Evolutionary conservation across 306 rosid species (phyloP), one percentile per base, ranked within the genome.

Genomic region (Morella rubra): DNA sequence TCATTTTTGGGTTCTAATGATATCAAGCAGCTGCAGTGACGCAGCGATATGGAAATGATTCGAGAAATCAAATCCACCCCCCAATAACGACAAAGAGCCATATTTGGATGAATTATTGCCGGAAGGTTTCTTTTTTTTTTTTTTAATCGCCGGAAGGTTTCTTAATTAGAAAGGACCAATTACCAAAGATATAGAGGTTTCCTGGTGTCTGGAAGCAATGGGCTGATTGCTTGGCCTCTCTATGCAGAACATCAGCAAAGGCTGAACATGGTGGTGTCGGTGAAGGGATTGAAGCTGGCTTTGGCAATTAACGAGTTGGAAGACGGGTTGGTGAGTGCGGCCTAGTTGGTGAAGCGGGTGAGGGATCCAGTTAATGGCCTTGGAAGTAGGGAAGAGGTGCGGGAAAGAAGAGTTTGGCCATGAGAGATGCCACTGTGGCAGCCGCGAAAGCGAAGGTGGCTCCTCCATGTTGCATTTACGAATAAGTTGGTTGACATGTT

Each of bases 191-290:
- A 1, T 24, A 24, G 1, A 24, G 27, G 27, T 24, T 24, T n/a
- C n/a, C n/a, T n/a, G n/a, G n/a, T n/a, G n/a, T n/a, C n/a, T n/a
- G n/a, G n/a, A n/a, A n/a, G n/a, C n/a, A n/a, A n/a, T n/a, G n/a
- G n/a, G n/a, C n/a, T 84, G 87, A 52, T 80, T 55, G 77, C 77
- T 2, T 84, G 87, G 87, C 87, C 84, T n/a, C 10, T 84, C 32
- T 84, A 76, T 11, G 84, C 82, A 2, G 82, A 84, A n/a, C n/a
- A n/a, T n/a, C n/a, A n/a, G 51, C 84, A 84, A 51, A 80, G 65
- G 79, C 1, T 84, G 67, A 84, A 76, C 37, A 76, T 22, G 44
- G 72, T 71, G 68, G 19, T 75, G 12, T 19, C 0, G 20, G 82
- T 46, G 77, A 3, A 8, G 84, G 87, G 0, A 4, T 76, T 49